Evolutionary conservation across 1,284 basidiomycete genomes (phyloP), one percentile per base, ranked within the genome.

Genomic region (Leccinum fuscescens): DNA sequence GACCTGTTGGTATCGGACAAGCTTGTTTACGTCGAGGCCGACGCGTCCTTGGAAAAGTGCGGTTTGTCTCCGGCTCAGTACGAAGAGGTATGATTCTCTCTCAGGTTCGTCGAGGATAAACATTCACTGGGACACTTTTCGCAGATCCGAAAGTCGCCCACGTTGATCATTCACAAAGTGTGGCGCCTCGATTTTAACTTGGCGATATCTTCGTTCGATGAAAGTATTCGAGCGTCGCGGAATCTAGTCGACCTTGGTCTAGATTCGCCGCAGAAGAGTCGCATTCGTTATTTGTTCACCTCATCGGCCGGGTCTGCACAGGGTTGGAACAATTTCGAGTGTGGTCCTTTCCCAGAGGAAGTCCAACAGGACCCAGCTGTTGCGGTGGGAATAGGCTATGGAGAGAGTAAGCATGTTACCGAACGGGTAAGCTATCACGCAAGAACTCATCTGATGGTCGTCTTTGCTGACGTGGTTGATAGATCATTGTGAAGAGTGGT

Each of bases 131-230:
- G 2, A 50, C 11, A 4, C 8, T 9, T 15, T 48, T 24, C 22
- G 20, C 49, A 50, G 49, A 3, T 50, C 15, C 49, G 49, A n/a
- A 50, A 24, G 6, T 50, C 49, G 49, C 24, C 17, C 7, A 50
- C 49, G 27, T 29, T 50, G 15, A 50, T 50, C 49, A 14, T 50
- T 17, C 49, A 50, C 27, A 76, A 72, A 29, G 77, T 78, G 1
- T 80, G 79, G 79, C 70, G 68, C n/a, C 68, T 80, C 29, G 74
- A 80, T 59, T 81, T 80, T 67, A 80, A 79, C 59, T 59, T 76
- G 42, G 65, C 74, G 0, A 64, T 80, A 3, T 61, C 67, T 3
- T 77, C 77, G 0, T 77, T 79, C 50, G 78, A 79, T 56, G 61
- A 73, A 2, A 68, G 73, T 39, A 66, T 80, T 29, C 62, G 63